Base-by-base conservation (phyloP, 768 basidiomycete species). In the Agaricus sinodeliciosus region DNA sequence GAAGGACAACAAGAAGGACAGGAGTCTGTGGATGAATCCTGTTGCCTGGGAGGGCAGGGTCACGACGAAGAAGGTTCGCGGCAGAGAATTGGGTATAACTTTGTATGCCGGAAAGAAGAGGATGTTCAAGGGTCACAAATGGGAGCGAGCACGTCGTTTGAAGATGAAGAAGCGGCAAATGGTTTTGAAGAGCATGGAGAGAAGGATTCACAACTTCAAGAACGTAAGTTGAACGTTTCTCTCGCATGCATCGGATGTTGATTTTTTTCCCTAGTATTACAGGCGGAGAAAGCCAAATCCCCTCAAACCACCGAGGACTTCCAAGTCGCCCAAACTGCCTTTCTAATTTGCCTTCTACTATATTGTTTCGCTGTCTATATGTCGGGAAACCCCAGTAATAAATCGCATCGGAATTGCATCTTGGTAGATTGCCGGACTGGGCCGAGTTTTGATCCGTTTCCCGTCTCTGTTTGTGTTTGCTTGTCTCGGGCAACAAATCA, bases 121-220 rank as follows among this genome's bases (percentile, higher is more conserved):
- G 57, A 92, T 92, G 90, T 92, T 93, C 81, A 93, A 92, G 75
- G 90, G 90, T n/a, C 90, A 92, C 74, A 86, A 79, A 60, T 90
- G 86, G 85, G 85, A 92, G 69, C 78, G 87, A 34, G 63, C 70
- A 58, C 73, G 72, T 58, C 73, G 70, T 52, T 72, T 73, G 62
- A 72, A 71, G 58, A 65, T 69, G 51, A 68, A 67, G 61, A 77
- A 74, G 62, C 79, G 71, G 57, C 69, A 69, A 51, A 74, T 82
- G 46, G 69, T 87, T 52, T 69, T 90, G 75, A 76, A 80, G 60
- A 79, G 82, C 63, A 90, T 90, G 88, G 65, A 72, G 35, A 75
- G 78, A 58, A 79, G 87, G 57, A 74, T 90, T 57, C 67, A 67
- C 55, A 77, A 75, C 48, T 90, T 81, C 77, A 87, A 84, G 66